phyloP scores from a whole-genome alignment of 164 flowering plant species.

The Vitis rotundifolia region DNA sequence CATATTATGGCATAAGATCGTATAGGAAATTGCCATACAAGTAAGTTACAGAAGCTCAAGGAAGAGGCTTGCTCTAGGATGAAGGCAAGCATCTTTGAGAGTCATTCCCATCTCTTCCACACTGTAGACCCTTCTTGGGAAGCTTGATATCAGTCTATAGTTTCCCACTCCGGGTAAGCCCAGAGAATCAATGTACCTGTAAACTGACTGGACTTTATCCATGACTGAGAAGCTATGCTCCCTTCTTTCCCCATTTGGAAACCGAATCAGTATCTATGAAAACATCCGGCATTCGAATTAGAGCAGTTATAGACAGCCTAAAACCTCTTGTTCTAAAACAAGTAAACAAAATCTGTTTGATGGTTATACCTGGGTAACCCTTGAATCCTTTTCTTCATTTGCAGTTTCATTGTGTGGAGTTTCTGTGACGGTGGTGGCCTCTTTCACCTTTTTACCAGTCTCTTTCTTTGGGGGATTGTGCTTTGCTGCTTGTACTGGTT shows the following conservation, averaged over 20 bases:
- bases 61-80: conserved; percentile 69
- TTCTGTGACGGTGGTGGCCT: conserved; percentile 16
- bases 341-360: neutral
- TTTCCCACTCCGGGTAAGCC: conserved; percentile 46
- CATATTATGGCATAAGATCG: no score
- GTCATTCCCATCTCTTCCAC: conserved; percentile 57
- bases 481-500: conserved; percentile 20
- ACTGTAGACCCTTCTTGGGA: conserved; percentile 67
- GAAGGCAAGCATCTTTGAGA: conserved; percentile 64
- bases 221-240: conserved; percentile 50
- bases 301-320: neutral
- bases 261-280: conserved; percentile 61
- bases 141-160: conserved; percentile 65
- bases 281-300: no score
- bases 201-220: conserved; percentile 58
- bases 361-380: conserved; percentile 42
- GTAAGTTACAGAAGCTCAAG: conserved; percentile 45
- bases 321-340: neutral
- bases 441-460: conserved; percentile 18
- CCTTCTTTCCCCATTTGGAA: conserved; percentile 71
- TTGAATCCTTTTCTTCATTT: conserved; percentile 19
- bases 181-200: conserved; percentile 58
- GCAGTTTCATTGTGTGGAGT: conserved; percentile 19
- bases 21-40: neutral
- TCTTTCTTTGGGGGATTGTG: conserved; percentile 10